These are phyloP conservation scores for Takashimella koratensis DNA, from an alignment of 1,284 basidiomycete genomes.

Conservation along the genomic window DNA sequence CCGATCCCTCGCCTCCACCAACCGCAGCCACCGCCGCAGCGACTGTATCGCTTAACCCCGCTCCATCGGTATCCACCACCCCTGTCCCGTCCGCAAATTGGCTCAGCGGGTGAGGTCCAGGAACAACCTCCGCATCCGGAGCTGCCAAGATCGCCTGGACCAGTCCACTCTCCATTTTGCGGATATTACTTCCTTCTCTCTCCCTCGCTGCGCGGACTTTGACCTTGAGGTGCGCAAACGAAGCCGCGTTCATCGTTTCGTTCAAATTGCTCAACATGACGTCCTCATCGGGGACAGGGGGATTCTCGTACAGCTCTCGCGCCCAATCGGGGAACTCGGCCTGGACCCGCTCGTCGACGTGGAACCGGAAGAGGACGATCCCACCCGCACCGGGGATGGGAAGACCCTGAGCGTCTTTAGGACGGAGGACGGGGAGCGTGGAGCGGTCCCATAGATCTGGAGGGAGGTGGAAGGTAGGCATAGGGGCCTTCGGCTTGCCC, in stretches of 20 bases:
- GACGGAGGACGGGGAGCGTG: constrained; percentile 30
- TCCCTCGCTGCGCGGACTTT: constrained; percentile 16
- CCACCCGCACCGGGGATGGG: constrained; percentile 30
- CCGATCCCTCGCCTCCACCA: neutral
- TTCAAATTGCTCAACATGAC: constrained; percentile 22
- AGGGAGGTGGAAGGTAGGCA: constrained; percentile 45
- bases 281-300: constrained; percentile 40
- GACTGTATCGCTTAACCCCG: too few species aligned
- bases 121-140: neutral
- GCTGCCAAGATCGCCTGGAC: neutral
- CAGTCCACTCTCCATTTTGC: neutral
- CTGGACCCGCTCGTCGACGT: constrained; percentile 40
- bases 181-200: neutral
- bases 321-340: constrained; percentile 41
- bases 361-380: constrained; percentile 43
- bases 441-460: constrained; percentile 36
- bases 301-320: constrained; percentile 41
- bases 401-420: constrained; percentile 36
- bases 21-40: neutral
- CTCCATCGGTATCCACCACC: neutral
- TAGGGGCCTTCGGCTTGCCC: constrained; percentile 42
- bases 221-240: constrained; percentile 27
- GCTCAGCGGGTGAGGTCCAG: neutral
- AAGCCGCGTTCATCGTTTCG: constrained; percentile 30
- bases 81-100: neutral